Evolutionary conservation across 139 green algal genomes (phyloP), one percentile per base, ranked within the genome.

Genomic region (Chlorella vulgaris): DNA sequence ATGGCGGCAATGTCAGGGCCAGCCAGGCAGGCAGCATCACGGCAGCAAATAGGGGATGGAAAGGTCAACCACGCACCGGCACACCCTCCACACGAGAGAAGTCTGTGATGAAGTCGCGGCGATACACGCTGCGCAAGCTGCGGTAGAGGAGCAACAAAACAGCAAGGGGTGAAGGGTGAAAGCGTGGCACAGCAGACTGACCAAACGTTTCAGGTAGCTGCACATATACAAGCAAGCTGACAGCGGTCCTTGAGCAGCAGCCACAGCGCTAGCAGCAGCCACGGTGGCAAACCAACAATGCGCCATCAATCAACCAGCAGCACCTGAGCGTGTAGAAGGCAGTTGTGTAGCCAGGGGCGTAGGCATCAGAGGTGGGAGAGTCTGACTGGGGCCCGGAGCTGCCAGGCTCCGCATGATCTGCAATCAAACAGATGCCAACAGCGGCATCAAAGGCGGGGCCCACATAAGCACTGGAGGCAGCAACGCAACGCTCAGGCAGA

Each of bases 31-130:
- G 33, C 13, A 58, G 47, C 47, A 58, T 15, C 10, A 24, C 15
- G 15, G 47, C 47, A 10, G 15, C 47, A 58, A 58, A 58, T 24
- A 24, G 47, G 47, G 47, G 47, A 24, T 58, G 15, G 6, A 68
- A 6, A 69, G 15, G 21, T 28, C 76, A 73, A 28, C 75, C 1
- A 36, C 62, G 76, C 83, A 91, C 93, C 61, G 91, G 90, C n/a
- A 98, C 38, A 2, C 88, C 92, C 75, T 95, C 89, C 13, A 98
- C 82, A 1, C 87, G 75, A 18, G 81, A 69, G 67, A 98, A 97
- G 89, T 98, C 95, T 24, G 87, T 88, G 74, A 86, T 79, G 36
- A 83, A 87, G 38, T 89, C 76, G 24, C 85, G 81, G 22, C 89
- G 75, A 83, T 92, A 96, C 42, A 94, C 94, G 76, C 84, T 80